A percentile compares a stretch with the other conserved stretches of the same genome.
Conservation (phyloP, 129 eudicot genomes). For the Flaveria brownii region DNA sequence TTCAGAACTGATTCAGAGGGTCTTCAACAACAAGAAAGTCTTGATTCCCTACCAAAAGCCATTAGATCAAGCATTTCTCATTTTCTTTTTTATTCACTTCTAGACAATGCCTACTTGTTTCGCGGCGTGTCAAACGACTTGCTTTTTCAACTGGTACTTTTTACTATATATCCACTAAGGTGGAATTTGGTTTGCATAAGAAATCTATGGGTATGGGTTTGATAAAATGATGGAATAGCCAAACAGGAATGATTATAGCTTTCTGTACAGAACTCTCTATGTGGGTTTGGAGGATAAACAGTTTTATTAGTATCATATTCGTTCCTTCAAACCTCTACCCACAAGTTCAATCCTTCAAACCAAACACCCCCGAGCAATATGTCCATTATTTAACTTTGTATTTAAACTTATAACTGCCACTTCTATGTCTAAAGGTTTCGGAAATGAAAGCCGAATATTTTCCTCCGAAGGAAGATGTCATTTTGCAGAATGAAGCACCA, state of each 20-base stretch:
- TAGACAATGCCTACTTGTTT: constrained; percentile 80
- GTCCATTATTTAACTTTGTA: neutral
- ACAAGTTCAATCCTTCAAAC: neutral
- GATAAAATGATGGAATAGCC: neutral
- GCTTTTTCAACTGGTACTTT: constrained; percentile 85
- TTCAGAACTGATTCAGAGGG: constrained; percentile 94
- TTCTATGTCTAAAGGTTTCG: constrained; percentile 57
- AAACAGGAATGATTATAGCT: neutral
- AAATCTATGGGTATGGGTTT: neutral
- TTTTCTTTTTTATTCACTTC: constrained; percentile 80
- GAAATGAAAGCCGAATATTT: constrained; percentile 99
- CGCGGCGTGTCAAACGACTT: constrained; percentile 83
- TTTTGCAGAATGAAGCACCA: constrained; percentile 98
- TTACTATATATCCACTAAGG: neutral
- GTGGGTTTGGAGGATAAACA: neutral
- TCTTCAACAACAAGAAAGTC: constrained; percentile 89
- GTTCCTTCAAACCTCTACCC: neutral
- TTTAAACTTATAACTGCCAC: constrained; percentile 13
- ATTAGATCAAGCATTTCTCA: constrained; percentile 89
- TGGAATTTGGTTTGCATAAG: neutral
- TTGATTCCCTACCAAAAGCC: constrained; percentile 97
- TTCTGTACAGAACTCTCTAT: neutral
- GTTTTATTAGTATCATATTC: neutral
- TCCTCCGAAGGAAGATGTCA: constrained; percentile 94
- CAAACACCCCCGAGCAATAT: neutral